Evolutionary conservation across 192 early-diverging fungal species (phyloP), one percentile per base, ranked within the genome.

Genomic region (Backusella tuberculispora): DNA sequence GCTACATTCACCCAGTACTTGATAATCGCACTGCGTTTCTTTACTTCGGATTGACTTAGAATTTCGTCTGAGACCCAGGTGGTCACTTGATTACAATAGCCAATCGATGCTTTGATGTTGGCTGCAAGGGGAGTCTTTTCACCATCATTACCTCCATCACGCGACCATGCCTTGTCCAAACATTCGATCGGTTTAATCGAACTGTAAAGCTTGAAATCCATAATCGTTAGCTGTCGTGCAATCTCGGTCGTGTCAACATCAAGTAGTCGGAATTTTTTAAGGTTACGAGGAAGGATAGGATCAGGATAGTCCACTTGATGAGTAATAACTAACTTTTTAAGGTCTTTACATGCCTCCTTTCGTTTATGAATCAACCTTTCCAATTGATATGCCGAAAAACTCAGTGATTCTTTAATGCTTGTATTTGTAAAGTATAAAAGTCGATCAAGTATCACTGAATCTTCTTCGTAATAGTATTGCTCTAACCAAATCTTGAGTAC

Each of bases 401-500:
- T 79, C 81, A 92, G 88, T 13, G 87, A 84, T 21, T 92, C 89
- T 29, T 88, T 86, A 88, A 97, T 93, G 17, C 83, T 83, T n/a
- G 84, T 89, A 37, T 87, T 85, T 12, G 83, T 78, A 81, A 99
- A 96, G 21, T 89, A 83, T 38, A 88, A 86, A 64, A 98, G 87
- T 73, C 83, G 80, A 63, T 88, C 86, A 26, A 99, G 81, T 26
- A 87, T 88, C 44, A 85, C 71, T 2, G 86, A 83, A 77, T 96
- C 95, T 6, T 86, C 85, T 69, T 93, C 91, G 74, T 89, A 88
- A 76, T 92, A 95, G 80, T 98, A 94, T 72, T 86, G 89, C 81
- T 99, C 98, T 9, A 99, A 81, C 98, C 98, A 99, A 17, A 85
- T 91, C 83, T 97, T 99, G 78, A 99, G 86, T 41, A 97, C 86